Percentiles rank a stretch among this genome's conserved stretches.
Conservation (phyloP, 768 basidiomycete genomes). For the Crassisporium funariophilum region DNA sequence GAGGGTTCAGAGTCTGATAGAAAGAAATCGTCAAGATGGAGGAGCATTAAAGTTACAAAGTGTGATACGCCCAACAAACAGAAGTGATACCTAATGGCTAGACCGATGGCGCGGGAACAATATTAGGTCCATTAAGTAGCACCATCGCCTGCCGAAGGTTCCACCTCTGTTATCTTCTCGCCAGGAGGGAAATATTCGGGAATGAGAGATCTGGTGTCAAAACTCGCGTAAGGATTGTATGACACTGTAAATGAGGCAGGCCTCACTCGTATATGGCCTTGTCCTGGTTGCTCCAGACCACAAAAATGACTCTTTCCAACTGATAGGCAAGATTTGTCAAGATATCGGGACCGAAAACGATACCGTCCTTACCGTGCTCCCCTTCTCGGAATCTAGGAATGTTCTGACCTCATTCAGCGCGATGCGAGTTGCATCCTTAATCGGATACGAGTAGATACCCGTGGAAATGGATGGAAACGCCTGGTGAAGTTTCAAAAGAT, state of each 20-base stretch:
- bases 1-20: too few species aligned
- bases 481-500: constrained; percentile 35
- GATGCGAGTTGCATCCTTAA: constrained; percentile 69
- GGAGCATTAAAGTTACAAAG: too few species aligned
- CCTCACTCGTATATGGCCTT: constrained; percentile 65
- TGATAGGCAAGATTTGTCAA: constrained; percentile 20
- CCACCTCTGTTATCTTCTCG: constrained; percentile 10
- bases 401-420: constrained; percentile 61
- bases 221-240: constrained; percentile 4
- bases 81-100: neutral
- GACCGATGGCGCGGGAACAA: neutral
- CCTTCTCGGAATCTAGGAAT: constrained; percentile 56
- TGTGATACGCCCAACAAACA: too few species aligned
- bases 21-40: too few species aligned
- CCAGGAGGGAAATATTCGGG: constrained; percentile 64
- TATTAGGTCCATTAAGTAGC: neutral
- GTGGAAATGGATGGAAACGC: constrained; percentile 84
- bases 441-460: constrained; percentile 78
- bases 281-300: constrained; percentile 71
- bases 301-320: constrained; percentile 77
- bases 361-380: constrained; percentile 42
- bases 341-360: neutral
- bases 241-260: neutral
- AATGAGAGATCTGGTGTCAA: constrained; percentile 42
- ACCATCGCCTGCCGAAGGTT: neutral